Percentiles rank a stretch among this genome's conserved stretches.
Conservation (phyloP, 139 green algal genomes). For the Pleodorina starrii region DNA sequence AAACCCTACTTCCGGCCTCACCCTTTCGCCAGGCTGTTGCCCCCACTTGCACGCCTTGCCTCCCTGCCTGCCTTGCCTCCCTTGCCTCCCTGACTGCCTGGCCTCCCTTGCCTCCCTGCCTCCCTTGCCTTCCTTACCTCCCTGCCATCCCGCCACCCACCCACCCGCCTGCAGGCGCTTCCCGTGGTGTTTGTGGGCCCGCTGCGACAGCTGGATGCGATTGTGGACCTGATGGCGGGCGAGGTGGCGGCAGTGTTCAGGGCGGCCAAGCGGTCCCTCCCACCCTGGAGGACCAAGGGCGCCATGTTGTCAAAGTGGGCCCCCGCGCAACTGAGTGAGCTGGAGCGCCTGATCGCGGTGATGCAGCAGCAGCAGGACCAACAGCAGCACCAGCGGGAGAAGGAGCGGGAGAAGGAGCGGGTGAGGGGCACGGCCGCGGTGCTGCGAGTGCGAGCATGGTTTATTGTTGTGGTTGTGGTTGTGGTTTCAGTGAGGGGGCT, state of each 20-base stretch:
- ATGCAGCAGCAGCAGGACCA: not conserved
- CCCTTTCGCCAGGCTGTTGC: no score
- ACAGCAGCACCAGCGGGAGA: not conserved
- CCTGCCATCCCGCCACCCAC: no score
- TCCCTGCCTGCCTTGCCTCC: no score
- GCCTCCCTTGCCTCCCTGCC: no score
- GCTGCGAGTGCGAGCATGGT: no score
- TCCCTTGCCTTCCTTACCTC: no score
- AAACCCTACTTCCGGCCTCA: no score
- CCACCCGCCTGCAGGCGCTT: slow-evolving; percentile 51
- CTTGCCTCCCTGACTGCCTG: no score
- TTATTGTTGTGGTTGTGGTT: no score
- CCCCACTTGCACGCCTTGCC: no score
- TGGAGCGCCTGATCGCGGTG: slow-evolving; percentile 51
- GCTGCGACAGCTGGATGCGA: slow-evolving; percentile 54
- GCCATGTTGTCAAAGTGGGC: slow-evolving; percentile 80
- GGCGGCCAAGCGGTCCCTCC: slow-evolving; percentile 68
- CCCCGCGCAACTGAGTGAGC: slow-evolving; percentile 46
- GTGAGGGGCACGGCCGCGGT: no score
- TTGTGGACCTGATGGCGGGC: slow-evolving; percentile 69
- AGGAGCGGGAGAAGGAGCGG: not conserved
- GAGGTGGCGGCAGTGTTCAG: slow-evolving; percentile 74
- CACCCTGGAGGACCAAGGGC: slow-evolving; percentile 76
- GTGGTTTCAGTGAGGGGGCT: no score
- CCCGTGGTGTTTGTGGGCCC: slow-evolving; percentile 74